Evolutionary conservation across 2,329 filamentous ascomycete species (phyloP), one percentile per base, ranked within the genome.

Genomic region (Exophiala oligosperma): DNA sequence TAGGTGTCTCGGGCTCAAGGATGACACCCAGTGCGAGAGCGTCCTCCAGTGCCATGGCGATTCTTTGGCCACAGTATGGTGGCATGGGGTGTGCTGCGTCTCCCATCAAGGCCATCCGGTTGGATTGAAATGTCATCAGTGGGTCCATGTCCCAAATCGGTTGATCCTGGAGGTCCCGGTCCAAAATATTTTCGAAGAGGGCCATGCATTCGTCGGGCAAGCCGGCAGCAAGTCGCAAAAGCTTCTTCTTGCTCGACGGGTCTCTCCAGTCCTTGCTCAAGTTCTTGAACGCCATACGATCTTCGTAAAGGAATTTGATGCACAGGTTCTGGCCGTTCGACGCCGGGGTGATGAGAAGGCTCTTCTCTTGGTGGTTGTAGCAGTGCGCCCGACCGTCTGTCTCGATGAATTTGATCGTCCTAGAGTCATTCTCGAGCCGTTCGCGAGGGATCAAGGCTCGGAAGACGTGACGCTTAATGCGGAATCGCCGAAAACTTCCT

Each of bases 101-200:
- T 17, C 63, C 63, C 35, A 65, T 70, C 0, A 88, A 69, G 1
- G 79, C 84, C n/a, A 88, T 69, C 4, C 75, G 77, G 0, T 72
- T 80, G 1, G 80, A 76, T 0, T 76, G 73, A 80, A 83, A 89
- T 0, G 72, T 76, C 0, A 80, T 77, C 12, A 89, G 69, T 1
- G 77, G 72, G 2, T 83, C 78, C 81, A 87, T 86, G 62, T 89
- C 86, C 7, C 85, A 68, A 1, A 88, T 70, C 21, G 77, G 78
- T 83, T 50, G 52, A 50, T 59, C 56, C 26, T 54, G 51, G 26
- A 59, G 47, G 14, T 46, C 52, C 9, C 47, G 12, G 21, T 49
- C 44, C n/a, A 17, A 38, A 9, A 54, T 54, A 35, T 47, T 51
- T 12, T 55, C 38, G 12, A 59, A 43, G 12, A 55, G 24, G 6